These are phyloP conservation scores for Tetrahymena elliotti DNA, from an alignment of 73 alveolate genomes.

Conservation along the genomic window DNA sequence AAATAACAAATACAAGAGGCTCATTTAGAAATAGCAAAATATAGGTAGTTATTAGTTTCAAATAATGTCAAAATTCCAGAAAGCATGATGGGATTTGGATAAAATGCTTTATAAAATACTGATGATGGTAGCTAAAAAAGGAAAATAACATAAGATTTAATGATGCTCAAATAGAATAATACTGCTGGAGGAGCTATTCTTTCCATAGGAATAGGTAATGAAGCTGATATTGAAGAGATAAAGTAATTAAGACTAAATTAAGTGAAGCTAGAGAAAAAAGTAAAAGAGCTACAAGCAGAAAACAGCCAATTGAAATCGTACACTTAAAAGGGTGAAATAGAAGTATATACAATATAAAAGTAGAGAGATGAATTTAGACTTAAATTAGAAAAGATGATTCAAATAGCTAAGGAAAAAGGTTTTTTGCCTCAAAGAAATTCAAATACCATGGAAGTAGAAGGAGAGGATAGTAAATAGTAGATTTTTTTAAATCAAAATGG, in stretches of 20 bases:
- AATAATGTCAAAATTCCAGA: background rate
- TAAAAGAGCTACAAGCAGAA: conserved; percentile 6
- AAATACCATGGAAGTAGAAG: background rate
- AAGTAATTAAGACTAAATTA: background rate
- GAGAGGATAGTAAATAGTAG: background rate
- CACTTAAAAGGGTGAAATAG: background rate
- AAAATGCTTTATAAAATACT: background rate
- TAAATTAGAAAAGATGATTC: background rate
- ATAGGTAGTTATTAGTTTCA: background rate
- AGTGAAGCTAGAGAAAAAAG: conserved; percentile 4
- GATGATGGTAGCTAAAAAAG: background rate
- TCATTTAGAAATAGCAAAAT: background rate
- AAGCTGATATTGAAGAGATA: conserved; percentile 8
- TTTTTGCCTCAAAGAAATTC: background rate
- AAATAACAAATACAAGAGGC: conserved; percentile 51
- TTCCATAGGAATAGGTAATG: background rate
- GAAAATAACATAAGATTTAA: background rate
- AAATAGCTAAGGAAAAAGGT: background rate
- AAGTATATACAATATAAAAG: conserved; percentile 1
- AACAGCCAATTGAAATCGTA: background rate
- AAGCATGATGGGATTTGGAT: background rate
- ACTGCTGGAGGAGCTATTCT: background rate
- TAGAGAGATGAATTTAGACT: background rate
- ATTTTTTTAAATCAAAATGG: background rate
- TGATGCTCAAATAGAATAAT: background rate